Base-by-base conservation (phyloP, 331 rosid species). In the Quercus lobata region DNA sequence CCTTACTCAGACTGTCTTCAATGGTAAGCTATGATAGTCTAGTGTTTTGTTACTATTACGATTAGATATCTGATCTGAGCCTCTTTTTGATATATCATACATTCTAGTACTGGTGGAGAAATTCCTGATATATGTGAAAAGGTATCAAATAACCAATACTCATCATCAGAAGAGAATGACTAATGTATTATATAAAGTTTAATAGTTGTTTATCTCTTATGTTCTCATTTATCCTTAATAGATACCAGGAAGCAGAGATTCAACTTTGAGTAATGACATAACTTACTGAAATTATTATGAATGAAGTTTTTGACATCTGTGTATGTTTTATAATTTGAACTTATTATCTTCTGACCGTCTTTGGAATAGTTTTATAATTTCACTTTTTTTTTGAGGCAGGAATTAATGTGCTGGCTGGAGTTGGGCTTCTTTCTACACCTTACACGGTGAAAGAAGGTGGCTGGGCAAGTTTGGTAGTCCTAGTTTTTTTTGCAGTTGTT, bases 391-490 rank as follows among this genome's bases (percentile, higher is more conserved):
- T 57, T 68, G 86, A 65, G 73, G 58, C 90, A 94, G 97, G 90
- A 79, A 32, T 94, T 69, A 92, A 94, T 82, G 93, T 94, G 75
- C 82, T 94, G 94, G 97, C 91, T 75, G 98, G 97, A 69, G 92
- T 94, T 35, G 97, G 97, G 37, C 93, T 92, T 76, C 91, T 94
- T 53, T 94, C 97, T n/a, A 81, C 97, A 49, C 91, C 98, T 77
- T 88, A 41, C 71, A 91, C 97, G 0, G 78, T 90, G 84, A 84
- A 79, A 74, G 88, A 94, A 89, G 98, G 91, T 69, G 98, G 98
- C 21, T 94, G 97, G 98, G 88, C 88, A 1, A 82, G 98, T 76
- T 21, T 92, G 88, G 41, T 56, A 27, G 94, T 94, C 81, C 84
- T 94, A 76, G 62, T 89, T 83, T 37, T 89, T 53, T 94, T 92